These are phyloP conservation scores for Trametes meyenii DNA, from an alignment of 768 basidiomycete species.

Conservation along the genomic window DNA sequence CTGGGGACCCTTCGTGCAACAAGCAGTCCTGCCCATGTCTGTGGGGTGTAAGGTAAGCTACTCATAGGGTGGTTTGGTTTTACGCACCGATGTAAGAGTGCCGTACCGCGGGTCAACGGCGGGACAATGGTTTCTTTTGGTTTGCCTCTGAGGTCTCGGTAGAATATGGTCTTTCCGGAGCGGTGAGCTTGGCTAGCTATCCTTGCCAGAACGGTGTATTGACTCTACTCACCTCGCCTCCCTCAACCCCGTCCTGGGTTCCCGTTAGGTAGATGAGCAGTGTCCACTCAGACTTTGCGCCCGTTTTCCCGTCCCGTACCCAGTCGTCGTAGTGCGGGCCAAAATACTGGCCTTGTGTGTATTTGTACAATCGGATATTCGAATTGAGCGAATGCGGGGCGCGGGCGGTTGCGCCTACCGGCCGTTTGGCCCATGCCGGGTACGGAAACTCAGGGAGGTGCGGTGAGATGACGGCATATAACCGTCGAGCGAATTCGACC, in stretches of 20 bases:
- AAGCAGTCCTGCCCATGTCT: slow-evolving; percentile 76
- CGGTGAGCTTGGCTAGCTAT: not conserved
- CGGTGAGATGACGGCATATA: slow-evolving; percentile 53
- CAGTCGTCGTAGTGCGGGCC: slow-evolving; percentile 79
- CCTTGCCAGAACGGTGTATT: not conserved
- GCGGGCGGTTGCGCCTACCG: slow-evolving; percentile 33
- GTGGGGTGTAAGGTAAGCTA: not conserved
- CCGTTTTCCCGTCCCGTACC: slow-evolving; percentile 58
- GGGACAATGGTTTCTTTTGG: slow-evolving; percentile 51
- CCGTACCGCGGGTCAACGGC: slow-evolving; percentile 62
- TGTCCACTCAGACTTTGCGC: slow-evolving; percentile 77
- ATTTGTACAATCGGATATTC: slow-evolving; percentile 76
- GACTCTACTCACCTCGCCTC: slow-evolving; percentile 55
- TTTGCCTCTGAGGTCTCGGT: slow-evolving; percentile 56
- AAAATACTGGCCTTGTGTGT: slow-evolving; percentile 64
- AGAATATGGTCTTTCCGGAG: slow-evolving; percentile 63
- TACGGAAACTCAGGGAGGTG: slow-evolving; percentile 61
- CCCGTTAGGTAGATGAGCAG: slow-evolving; percentile 75
- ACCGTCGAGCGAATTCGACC: slow-evolving; percentile 54
- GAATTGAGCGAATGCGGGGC: slow-evolving; percentile 65
- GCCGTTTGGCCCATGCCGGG: slow-evolving; percentile 37
- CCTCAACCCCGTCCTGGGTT: slow-evolving; percentile 69
- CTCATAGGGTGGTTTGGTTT: slow-evolving; percentile 11
- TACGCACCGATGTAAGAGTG: slow-evolving; percentile 64
- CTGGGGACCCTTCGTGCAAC: slow-evolving; percentile 70